Conservation (phyloP, 1,284 basidiomycete genomes). For the Marasmius sp. region DNA sequence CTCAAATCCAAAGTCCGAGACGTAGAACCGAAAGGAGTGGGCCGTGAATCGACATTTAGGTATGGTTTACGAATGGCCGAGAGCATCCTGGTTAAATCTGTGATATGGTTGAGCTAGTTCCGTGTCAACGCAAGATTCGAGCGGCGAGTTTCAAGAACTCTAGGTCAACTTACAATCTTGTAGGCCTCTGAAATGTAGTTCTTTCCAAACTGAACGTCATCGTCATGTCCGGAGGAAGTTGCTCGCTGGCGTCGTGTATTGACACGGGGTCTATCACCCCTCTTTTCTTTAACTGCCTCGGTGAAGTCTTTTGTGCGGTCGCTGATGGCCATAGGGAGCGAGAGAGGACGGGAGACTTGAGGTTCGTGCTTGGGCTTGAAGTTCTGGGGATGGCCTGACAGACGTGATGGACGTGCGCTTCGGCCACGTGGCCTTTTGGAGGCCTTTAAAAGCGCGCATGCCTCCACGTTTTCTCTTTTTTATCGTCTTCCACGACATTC, state of each 20-base stretch:
- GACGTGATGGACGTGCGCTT: background rate
- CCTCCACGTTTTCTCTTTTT: background rate
- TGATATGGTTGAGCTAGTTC: constrained; percentile 69
- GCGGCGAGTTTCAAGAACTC: background rate
- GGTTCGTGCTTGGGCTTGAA: background rate
- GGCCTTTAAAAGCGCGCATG: background rate
- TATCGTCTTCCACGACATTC: background rate
- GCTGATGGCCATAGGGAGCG: constrained; percentile 42
- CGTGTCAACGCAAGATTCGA: background rate
- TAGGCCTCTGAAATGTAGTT: constrained; percentile 74
- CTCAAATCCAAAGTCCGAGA: constrained; percentile 56
- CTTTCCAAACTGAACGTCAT: constrained; percentile 51
- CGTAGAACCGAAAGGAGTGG: constrained; percentile 46
- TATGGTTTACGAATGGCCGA: constrained; percentile 73
- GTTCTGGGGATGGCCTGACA: background rate
- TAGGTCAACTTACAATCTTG: constrained; percentile 56
- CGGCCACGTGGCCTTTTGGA: constrained; percentile 1
- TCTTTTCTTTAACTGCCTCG: constrained; percentile 46
- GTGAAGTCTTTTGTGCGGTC: constrained; percentile 66
- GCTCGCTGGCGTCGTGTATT: constrained; percentile 43
- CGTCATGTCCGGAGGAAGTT: constrained; percentile 18
- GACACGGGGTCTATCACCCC: constrained; percentile 25
- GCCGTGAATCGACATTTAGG: constrained; percentile 70
- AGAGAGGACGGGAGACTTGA: background rate
- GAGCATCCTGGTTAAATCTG: constrained; percentile 69